These are phyloP conservation scores for Tricholomella constricta DNA, from an alignment of 768 basidiomycete genomes.

Conservation along the genomic window DNA sequence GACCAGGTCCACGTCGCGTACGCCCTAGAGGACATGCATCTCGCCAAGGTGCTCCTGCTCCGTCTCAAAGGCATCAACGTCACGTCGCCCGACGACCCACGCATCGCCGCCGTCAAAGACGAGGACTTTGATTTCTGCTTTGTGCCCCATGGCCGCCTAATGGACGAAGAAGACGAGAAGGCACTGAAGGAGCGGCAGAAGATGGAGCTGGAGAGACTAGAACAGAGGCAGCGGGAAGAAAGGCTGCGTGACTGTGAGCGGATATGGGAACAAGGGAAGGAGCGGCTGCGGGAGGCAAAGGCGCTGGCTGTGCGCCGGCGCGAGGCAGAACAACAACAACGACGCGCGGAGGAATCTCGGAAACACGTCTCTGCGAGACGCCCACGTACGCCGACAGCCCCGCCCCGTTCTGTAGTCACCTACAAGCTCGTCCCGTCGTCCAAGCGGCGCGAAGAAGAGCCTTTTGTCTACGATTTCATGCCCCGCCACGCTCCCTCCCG, in stretches of 20 bases:
- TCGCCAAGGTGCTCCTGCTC: conserved; percentile 65
- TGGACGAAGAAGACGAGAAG: conserved; percentile 45
- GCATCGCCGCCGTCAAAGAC: conserved; percentile 60
- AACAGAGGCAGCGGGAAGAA: conserved; percentile 40
- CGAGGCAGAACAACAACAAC: conserved; percentile 33
- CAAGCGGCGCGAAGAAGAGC: conserved; percentile 14
- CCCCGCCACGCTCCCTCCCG: conserved; percentile 7
- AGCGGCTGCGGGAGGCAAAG: conserved; percentile 41
- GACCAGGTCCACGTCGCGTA: conserved; percentile 72
- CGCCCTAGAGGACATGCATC: conserved; percentile 65
- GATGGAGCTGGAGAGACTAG: conserved; percentile 34
- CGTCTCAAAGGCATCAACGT: conserved; percentile 65
- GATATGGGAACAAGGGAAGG: conserved; percentile 51
- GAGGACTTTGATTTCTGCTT: conserved; percentile 53
- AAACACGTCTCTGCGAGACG: conserved; percentile 5
- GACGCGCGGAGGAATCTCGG: conserved; percentile 27
- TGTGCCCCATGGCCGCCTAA: conserved; percentile 41
- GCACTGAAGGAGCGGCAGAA: conserved; percentile 26
- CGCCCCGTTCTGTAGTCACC: conserved; percentile 21
- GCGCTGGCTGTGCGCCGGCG: conserved; percentile 33
- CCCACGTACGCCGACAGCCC: background rate
- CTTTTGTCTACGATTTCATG: conserved; percentile 32
- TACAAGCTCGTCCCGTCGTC: conserved; percentile 17
- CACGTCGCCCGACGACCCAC: conserved; percentile 58
- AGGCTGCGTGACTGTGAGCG: conserved; percentile 46